Percentiles rank a stretch among this genome's conserved stretches.
These are phyloP conservation scores for Oleoguttula mirabilis DNA, from an alignment of 495 filamentous ascomycete genomes.

Conservation along the genomic window DNA sequence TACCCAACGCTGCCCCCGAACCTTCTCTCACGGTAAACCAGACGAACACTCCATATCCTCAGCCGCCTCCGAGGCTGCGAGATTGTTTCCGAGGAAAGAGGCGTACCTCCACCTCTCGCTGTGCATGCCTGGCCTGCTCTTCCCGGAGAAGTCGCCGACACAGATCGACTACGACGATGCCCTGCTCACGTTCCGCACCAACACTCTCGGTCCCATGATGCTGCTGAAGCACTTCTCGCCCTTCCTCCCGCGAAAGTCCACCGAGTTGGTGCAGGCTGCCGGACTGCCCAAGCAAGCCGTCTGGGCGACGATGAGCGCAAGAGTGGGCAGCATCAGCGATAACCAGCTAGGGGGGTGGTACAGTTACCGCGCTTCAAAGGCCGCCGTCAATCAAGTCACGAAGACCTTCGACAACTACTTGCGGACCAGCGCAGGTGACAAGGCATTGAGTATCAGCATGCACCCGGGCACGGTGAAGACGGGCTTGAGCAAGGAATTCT, in stretches of 20 bases:
- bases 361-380: slow-evolving; percentile 31
- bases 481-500: slow-evolving; percentile 59
- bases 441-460: slow-evolving; percentile 54
- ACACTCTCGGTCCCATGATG: slow-evolving; percentile 60
- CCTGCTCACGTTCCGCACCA: slow-evolving; percentile 51
- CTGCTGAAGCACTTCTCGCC: slow-evolving; percentile 60
- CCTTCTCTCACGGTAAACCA: slow-evolving; percentile 7
- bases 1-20: neutral
- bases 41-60: slow-evolving; percentile 39
- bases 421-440: slow-evolving; percentile 38
- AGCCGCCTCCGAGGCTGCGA: slow-evolving; percentile 27
- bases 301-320: slow-evolving; percentile 60
- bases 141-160: slow-evolving; percentile 58
- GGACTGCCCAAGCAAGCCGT: slow-evolving; percentile 37
- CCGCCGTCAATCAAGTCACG: slow-evolving; percentile 52
- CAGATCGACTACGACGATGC: slow-evolving; percentile 48
- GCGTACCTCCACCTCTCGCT: slow-evolving; percentile 57
- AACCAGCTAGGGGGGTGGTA: slow-evolving; percentile 35
- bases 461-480: slow-evolving; percentile 79
- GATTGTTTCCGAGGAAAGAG: slow-evolving; percentile 36
- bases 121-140: slow-evolving; percentile 57
- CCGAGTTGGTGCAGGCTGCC: slow-evolving; percentile 9
- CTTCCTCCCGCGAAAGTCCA: slow-evolving; percentile 48
- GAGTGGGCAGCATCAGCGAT: slow-evolving; percentile 62
- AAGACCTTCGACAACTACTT: slow-evolving; percentile 66